Evolutionary conservation across 2,329 filamentous ascomycete genomes (phyloP), one percentile per base, ranked within the genome.

Genomic region (Colletotrichum caudatum): DNA sequence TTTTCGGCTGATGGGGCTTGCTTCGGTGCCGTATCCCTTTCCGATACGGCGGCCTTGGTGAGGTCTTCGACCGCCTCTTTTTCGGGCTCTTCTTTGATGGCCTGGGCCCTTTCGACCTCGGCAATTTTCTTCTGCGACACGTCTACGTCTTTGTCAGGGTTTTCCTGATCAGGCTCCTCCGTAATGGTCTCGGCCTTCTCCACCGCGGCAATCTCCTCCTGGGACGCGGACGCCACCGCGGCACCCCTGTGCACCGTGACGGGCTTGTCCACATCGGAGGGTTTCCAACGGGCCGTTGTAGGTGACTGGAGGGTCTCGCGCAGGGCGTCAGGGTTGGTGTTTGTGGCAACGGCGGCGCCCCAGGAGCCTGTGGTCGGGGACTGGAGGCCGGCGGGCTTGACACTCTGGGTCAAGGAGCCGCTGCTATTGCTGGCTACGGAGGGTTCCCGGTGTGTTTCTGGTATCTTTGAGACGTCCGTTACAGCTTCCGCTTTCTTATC

Each of bases 291-390:
- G 18, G 81, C 78, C 66, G 77, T 82, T 37, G 80, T 82, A 20
- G 82, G 85, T 73, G 81, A 84, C 77, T 87, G 85, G 54, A 86
- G 74, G 23, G 79, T 76, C 62, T 78, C 77, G 51, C 77, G 76
- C 5, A 77, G 74, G 23, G 74, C 69, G 57, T 78, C 76, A 7
- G 74, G 63, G 66, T 73, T 67, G 64, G 54, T 63, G 60, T 46
- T 20, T 69, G 66, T 41, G 35, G 74, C 71, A 23, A 74, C 71
- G 12, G 76, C 74, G 16, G 76, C 76, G 64, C 78, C 80, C 84
- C 84, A 85, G n/a, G 82, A 81, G 9, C 81, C 80, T 12, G 81
- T 81, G 9, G 82, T 85, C 1, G 85, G 84, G 1, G 84, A 85
- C 72, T 86, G 85, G 29, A 87, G 79, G 5, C 81, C 81, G 3